Base-by-base conservation (phyloP, 805 yeast species). In the Spathaspora sp. region DNA sequence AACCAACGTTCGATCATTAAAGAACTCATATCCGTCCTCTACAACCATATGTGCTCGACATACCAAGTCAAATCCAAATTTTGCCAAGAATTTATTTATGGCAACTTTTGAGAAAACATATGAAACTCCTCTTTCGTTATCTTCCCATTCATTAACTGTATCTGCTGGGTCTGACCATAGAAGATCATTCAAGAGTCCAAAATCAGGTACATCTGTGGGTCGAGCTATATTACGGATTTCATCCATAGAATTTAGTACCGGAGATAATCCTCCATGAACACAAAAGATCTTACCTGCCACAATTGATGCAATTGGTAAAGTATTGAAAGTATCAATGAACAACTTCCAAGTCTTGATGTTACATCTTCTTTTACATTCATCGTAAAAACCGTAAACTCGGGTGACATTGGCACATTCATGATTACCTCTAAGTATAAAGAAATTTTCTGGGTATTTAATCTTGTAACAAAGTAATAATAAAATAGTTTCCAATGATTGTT, bases 331-430 rank as follows among this genome's bases (percentile, higher is more conserved):
- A 72, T 94, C 99, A 59, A 94, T 83, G 63, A 94, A 94, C 28
- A 82, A 72, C 66, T 92, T 91, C 99, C 99, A 94, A 1, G 92
- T 87, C 66, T 93, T 94, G 61, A 92, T 82, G 63, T 87, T 89
- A 61, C 96, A 83, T 55, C 99, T 79, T 62, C 99, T 82, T 67
- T 94, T 94, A 75, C 99, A 94, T 72, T 94, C 99, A 70, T 94
- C 99, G 66, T 91, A 94, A 64, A 94, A 94, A 1, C 99, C 99
- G 69, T 94, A 94, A 31, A 94, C 97, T 57, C 97, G 82, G 1
- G 98, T 93, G 51, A 94, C 96, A 63, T 89, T 90, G 18, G 99
- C 97, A 69, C 97, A 89, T 73, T 94, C 99, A 71, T 94, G 99
- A 69, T 94, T 94, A 18, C 99, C 99, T 59, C 99, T 77, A 43